phyloP scores from a whole-genome alignment of 2,329 filamentous ascomycete genomes.

The Cladosporium cucumerinum region DNA sequence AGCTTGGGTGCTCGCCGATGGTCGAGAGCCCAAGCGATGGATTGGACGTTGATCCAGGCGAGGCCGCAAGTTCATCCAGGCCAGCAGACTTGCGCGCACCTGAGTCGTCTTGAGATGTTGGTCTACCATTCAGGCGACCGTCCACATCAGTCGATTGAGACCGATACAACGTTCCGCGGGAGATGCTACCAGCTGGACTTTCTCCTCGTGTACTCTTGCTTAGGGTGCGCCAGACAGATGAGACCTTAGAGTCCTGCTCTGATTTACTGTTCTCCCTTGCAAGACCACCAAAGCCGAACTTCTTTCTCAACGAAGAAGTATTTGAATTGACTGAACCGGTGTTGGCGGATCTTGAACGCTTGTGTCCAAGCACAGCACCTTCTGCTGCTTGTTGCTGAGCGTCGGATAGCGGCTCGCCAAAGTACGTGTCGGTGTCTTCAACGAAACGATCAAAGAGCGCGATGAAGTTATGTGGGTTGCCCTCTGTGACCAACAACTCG shows the following conservation, averaged over 20 bases:
- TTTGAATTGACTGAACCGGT: conserved; percentile 79
- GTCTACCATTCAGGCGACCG: conserved; percentile 47
- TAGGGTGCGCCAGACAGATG: conserved; percentile 80
- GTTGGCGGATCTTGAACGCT: conserved; percentile 55
- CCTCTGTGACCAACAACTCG: conserved; percentile 76
- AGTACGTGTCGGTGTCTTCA: conserved; percentile 85
- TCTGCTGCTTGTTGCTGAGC: conserved; percentile 24
- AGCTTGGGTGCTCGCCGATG: conserved; percentile 48
- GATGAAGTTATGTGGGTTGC: conserved; percentile 76
- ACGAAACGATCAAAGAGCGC: conserved; percentile 85
- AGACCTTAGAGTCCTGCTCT: conserved; percentile 64
- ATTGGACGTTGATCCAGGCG: conserved; percentile 22
- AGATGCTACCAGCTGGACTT: conserved; percentile 61
- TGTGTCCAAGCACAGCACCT: conserved; percentile 32
- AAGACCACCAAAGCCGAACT: conserved; percentile 72
- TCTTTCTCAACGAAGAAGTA: conserved; percentile 76
- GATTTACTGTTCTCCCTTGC: conserved; percentile 76
- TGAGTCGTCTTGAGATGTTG: conserved; percentile 55
- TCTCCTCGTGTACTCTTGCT: conserved; percentile 70
- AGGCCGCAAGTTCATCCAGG: conserved; percentile 39
- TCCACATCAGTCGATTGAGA: conserved; percentile 77
- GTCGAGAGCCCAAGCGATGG: conserved; percentile 43
- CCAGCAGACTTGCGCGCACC: conserved; percentile 23
- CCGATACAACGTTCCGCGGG: conserved; percentile 63
- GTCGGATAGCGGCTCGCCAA: conserved; percentile 58